These are phyloP conservation scores for Calonectria fujianensis DNA, from an alignment of 2,329 filamentous ascomycete genomes.

Conservation along the genomic window DNA sequence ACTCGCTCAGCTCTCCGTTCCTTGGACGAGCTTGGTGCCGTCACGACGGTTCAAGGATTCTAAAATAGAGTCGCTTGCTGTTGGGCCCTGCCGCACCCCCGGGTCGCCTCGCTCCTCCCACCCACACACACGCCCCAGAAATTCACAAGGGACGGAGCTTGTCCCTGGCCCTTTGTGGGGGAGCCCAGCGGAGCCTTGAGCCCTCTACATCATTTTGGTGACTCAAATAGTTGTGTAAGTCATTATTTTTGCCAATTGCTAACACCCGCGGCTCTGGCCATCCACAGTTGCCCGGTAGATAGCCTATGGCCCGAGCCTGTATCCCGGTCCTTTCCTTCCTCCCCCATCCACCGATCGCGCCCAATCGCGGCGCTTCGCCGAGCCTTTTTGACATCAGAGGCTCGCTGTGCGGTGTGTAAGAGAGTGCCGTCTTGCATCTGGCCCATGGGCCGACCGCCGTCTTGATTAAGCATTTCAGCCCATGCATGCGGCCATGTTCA, in stretches of 20 bases:
- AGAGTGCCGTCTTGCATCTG: not conserved
- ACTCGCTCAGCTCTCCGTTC: not conserved
- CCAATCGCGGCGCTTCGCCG: slow-evolving; percentile 11
- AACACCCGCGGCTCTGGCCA: slow-evolving; percentile 34
- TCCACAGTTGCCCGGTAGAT: slow-evolving; percentile 39
- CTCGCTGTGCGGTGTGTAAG: not conserved
- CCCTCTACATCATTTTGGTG: slow-evolving; percentile 29
- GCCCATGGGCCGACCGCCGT: not conserved
- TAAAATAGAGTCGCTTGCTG: slow-evolving; percentile 35
- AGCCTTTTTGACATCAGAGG: not conserved
- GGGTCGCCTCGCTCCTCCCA: not conserved
- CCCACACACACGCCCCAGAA: slow-evolving; percentile 18
- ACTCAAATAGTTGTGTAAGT: slow-evolving; percentile 39
- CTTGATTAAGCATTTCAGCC: slow-evolving; percentile 1
- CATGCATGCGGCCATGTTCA: slow-evolving; percentile 24
- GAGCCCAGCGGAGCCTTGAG: slow-evolving; percentile 24
- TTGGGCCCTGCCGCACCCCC: slow-evolving; percentile 13
- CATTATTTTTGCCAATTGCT: slow-evolving; percentile 43
- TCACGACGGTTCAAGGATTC: slow-evolving; percentile 29
- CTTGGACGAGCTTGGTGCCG: slow-evolving; percentile 23
- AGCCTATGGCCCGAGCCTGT: slow-evolving; percentile 23
- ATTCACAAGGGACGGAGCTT: slow-evolving; percentile 6
- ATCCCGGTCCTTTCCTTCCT: not conserved
- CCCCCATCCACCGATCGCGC: not conserved
- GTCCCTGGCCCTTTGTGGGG: slow-evolving; percentile 30